These are phyloP conservation scores for Verticillium klebahnii DNA, from an alignment of 2,329 filamentous ascomycete species.

Conservation along the genomic window DNA sequence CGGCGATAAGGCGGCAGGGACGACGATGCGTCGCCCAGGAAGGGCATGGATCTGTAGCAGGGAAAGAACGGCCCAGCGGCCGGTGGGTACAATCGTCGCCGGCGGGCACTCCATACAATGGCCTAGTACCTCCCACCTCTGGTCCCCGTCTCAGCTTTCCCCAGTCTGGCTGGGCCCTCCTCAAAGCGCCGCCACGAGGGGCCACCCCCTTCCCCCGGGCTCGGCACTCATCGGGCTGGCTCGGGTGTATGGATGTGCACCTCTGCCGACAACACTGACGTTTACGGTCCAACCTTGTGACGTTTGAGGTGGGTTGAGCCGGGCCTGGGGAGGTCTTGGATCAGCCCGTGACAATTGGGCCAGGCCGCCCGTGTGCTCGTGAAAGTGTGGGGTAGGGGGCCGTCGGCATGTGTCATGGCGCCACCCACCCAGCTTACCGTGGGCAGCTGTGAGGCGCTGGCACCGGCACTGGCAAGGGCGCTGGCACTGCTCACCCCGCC, in stretches of 20 bases:
- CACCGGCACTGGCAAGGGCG: too few relatives aligned
- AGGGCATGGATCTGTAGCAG: background rate
- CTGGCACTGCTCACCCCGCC: too few relatives aligned
- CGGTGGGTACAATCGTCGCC: constrained; percentile 5
- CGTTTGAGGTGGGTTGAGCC: background rate
- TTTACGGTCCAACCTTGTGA: background rate
- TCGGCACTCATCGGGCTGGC: constrained; percentile 29
- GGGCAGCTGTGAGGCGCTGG: too few relatives aligned
- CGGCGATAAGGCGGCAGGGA: background rate
- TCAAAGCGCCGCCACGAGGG: background rate
- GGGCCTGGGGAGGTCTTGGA: background rate
- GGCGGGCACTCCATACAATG: constrained; percentile 1
- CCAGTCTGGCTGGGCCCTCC: background rate
- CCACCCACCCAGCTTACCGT: too few relatives aligned
- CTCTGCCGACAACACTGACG: constrained; percentile 1
- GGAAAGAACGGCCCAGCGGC: background rate
- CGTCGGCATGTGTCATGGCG: background rate
- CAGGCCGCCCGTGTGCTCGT: constrained; percentile 15
- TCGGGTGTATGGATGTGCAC: constrained; percentile 26
- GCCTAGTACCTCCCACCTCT: background rate
- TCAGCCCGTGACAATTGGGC: background rate
- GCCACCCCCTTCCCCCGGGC: background rate
- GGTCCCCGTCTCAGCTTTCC: background rate
- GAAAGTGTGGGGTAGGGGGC: constrained; percentile 22
- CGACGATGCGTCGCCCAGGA: background rate